Conservation (phyloP, 306 rosid genomes). For the Cucurbita moschata region DNA sequence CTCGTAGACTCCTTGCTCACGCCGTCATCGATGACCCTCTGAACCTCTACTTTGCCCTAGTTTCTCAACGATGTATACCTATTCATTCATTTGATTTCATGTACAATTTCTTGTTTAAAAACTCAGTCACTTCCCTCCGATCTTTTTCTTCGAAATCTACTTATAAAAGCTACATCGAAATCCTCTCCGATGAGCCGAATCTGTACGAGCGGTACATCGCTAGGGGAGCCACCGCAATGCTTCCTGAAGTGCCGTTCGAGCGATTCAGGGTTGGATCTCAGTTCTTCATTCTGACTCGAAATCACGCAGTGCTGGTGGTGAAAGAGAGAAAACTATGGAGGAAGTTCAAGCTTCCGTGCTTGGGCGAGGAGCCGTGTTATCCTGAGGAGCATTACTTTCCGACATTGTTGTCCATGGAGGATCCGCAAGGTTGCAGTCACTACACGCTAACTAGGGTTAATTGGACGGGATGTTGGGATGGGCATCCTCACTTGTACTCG, state of each 20-base stretch:
- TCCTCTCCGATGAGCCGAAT: conserved; percentile 39
- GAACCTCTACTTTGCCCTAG: conserved; percentile 34
- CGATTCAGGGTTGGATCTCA: conserved; percentile 50
- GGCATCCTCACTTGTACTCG: conserved; percentile 41
- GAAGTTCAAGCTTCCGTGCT: conserved; percentile 44
- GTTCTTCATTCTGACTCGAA: conserved; percentile 28
- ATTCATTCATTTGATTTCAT: conserved; percentile 33
- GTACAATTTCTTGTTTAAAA: conserved; percentile 20
- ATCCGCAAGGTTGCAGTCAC: conserved; percentile 33
- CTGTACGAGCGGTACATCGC: conserved; percentile 30
- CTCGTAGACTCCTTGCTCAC: conserved; percentile 37
- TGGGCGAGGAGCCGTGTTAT: conserved; percentile 32
- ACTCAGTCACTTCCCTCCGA: background rate
- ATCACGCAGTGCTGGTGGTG: conserved; percentile 31
- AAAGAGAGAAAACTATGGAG: conserved; percentile 29
- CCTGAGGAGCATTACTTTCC: conserved; percentile 67
- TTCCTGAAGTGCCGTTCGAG: conserved; percentile 37
- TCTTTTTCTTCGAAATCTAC: background rate
- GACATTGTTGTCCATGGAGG: conserved; percentile 44
- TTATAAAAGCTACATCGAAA: conserved; percentile 34
- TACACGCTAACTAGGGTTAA: conserved; percentile 55
- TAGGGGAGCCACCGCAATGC: conserved; percentile 33
- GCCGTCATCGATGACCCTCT: conserved; percentile 39
- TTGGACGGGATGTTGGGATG: conserved; percentile 52
- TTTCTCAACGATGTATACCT: conserved; percentile 51